Evolutionary conservation across 176 grass and related monocot species (phyloP).

Genomic region (Carex cristatella): DNA sequence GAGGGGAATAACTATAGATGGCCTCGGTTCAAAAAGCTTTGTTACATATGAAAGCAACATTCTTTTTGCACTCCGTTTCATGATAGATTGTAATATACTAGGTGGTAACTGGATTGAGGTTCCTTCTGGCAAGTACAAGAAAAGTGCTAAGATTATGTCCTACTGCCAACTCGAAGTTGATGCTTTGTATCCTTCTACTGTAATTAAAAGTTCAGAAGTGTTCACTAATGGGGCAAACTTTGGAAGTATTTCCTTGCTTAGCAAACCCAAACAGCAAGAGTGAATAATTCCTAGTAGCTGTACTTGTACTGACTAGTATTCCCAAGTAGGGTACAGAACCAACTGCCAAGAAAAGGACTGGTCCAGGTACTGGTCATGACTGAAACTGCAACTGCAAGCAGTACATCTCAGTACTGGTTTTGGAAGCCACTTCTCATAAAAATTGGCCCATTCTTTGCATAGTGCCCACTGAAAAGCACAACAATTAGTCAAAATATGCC

Average conservation of each 20-base stretch:
- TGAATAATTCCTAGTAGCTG: background rate
- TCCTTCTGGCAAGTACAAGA: conserved; percentile 80
- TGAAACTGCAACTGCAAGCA: background rate
- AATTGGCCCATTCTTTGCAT: background rate
- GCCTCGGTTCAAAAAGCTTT: conserved; percentile 76
- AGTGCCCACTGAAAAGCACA: background rate
- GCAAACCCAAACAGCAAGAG: background rate
- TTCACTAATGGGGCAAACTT: background rate
- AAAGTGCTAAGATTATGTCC: conserved; percentile 57
- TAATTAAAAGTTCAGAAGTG: background rate
- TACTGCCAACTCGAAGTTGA: conserved; percentile 85
- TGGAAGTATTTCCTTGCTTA: conserved; percentile 12
- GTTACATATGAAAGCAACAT: conserved; percentile 97
- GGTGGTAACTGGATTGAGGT: conserved; percentile 98
- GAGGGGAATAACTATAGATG: conserved; percentile 79
- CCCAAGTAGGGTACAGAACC: background rate
- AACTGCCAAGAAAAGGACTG: background rate
- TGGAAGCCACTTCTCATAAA: background rate
- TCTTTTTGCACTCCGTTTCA: conserved; percentile 95
- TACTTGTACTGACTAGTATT: background rate
- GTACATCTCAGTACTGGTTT: background rate
- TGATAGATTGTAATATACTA: conserved; percentile 91
- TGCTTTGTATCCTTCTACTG: conserved; percentile 74
- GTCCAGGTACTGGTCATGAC: background rate
- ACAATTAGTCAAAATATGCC: background rate